Evolutionary conservation across 2,329 filamentous ascomycete genomes (phyloP).

Genomic region (Curvularia eragrostidis): DNA sequence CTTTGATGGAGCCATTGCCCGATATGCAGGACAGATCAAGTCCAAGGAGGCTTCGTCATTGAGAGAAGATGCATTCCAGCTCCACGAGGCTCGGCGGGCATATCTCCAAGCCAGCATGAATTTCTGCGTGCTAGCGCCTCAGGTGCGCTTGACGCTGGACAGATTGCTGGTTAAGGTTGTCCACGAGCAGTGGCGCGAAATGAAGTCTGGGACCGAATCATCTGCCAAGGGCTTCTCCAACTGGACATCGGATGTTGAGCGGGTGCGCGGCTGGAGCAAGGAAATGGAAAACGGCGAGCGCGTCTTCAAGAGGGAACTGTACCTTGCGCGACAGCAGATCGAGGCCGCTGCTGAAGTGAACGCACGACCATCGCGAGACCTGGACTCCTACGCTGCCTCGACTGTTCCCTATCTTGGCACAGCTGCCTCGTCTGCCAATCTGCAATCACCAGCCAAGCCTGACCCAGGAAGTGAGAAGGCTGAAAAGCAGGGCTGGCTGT

Average conservation of each 20-base stretch:
- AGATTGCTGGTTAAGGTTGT: conserved; percentile 85
- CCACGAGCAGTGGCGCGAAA: conserved; percentile 85
- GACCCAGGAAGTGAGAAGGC: conserved; percentile 53
- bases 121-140: conserved; percentile 86
- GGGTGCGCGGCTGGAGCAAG: conserved; percentile 88
- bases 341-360: conserved; percentile 75
- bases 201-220: conserved; percentile 73
- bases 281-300: conserved; percentile 93
- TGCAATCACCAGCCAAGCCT: conserved; percentile 61
- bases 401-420: conserved; percentile 87
- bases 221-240: conserved; percentile 67
- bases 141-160: conserved; percentile 83
- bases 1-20: conserved; percentile 80
- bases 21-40: conserved; percentile 86
- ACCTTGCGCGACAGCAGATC: conserved; percentile 79
- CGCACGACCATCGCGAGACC: conserved; percentile 82
- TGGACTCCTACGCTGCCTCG: conserved; percentile 89
- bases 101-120: conserved; percentile 95
- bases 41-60: conserved; percentile 91
- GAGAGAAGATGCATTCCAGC: conserved; percentile 92
- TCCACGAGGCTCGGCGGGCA: conserved; percentile 88
- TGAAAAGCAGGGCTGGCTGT: conserved; percentile 96
- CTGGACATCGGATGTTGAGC: conserved; percentile 82
- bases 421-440: conserved; percentile 63
- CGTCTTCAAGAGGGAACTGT: conserved; percentile 80